A percentile compares a stretch with the other conserved stretches of the same genome.
Conservation (phyloP, 148 eudicot species). For the Fagopyrum tataricum region DNA sequence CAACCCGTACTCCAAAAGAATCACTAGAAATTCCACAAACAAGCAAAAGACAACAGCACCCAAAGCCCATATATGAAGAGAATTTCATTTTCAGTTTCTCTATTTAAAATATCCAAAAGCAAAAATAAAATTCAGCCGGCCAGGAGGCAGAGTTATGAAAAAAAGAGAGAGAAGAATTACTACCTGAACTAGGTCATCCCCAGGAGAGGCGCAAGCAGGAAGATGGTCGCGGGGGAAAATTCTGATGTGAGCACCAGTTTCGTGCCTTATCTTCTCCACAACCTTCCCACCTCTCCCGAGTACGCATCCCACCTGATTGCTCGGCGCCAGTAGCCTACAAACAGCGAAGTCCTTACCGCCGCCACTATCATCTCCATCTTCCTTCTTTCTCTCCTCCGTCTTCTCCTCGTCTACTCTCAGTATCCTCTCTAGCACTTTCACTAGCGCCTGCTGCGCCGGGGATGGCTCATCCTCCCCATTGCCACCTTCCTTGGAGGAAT, state of each 20-base stretch:
- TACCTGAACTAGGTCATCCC: conserved; percentile 48
- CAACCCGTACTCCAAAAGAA: too few relatives aligned
- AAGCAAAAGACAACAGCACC: too few relatives aligned
- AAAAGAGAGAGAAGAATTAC: neutral
- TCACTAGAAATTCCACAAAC: too few relatives aligned
- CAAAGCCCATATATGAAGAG: too few relatives aligned
- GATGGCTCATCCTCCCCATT: conserved; percentile 10
- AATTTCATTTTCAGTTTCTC: neutral
- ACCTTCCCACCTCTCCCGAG: conserved; percentile 38
- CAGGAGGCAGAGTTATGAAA: neutral
- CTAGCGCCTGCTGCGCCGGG: conserved; percentile 34
- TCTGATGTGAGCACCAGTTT: conserved; percentile 42
- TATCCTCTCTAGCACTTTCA: conserved; percentile 43
- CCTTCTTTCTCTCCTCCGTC: conserved; percentile 14
- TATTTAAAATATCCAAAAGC: neutral
- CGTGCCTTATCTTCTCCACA: conserved; percentile 37
- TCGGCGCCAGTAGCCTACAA: conserved; percentile 35
- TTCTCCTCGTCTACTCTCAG: conserved; percentile 43
- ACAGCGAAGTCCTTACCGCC: conserved; percentile 15
- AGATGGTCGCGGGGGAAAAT: conserved; percentile 30
- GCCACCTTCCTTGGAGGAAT: neutral
- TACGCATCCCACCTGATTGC: conserved; percentile 33
- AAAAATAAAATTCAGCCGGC: neutral
- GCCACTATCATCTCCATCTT: conserved; percentile 4
- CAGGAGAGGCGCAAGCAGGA: conserved; percentile 38